phyloP scores from a whole-genome alignment of 1,284 basidiomycete genomes.

The Abortiporus biennis region DNA sequence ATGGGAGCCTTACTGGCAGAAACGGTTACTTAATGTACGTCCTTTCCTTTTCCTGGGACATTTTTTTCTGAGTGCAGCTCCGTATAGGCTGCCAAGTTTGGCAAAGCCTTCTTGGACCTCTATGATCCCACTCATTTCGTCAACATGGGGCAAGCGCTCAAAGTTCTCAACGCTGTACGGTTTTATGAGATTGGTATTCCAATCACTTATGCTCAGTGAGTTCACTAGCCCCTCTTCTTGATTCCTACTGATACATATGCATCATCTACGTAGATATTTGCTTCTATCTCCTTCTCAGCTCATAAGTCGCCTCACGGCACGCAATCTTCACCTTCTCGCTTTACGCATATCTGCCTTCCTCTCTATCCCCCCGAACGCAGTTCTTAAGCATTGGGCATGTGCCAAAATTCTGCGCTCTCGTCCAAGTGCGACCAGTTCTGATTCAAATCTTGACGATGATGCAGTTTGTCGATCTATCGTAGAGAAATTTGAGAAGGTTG shows the following conservation, averaged over 20 bases:
- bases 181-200: conserved; percentile 92
- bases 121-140: conserved; percentile 91
- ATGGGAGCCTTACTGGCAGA: conserved; percentile 89
- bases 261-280: conserved; percentile 51
- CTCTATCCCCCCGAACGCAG: conserved; percentile 76
- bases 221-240: neutral
- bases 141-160: conserved; percentile 85
- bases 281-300: conserved; percentile 75
- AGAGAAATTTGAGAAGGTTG: conserved; percentile 75
- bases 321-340: conserved; percentile 88
- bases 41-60: conserved; percentile 1
- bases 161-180: conserved; percentile 93
- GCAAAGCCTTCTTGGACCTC: conserved; percentile 88
- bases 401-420: conserved; percentile 81
- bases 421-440: conserved; percentile 45
- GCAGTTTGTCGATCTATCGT: conserved; percentile 80
- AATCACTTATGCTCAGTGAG: conserved; percentile 85
- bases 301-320: conserved; percentile 77
- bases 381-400: conserved; percentile 94
- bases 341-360: conserved; percentile 88
- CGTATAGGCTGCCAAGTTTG: conserved; percentile 86
- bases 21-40: conserved; percentile 75
- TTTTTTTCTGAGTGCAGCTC: conserved; percentile 4
- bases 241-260: conserved; percentile 5
- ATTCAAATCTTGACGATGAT: conserved; percentile 61